Conservation (phyloP, 2,329 filamentous ascomycete genomes). For the Ophiostoma fasciatum region DNA sequence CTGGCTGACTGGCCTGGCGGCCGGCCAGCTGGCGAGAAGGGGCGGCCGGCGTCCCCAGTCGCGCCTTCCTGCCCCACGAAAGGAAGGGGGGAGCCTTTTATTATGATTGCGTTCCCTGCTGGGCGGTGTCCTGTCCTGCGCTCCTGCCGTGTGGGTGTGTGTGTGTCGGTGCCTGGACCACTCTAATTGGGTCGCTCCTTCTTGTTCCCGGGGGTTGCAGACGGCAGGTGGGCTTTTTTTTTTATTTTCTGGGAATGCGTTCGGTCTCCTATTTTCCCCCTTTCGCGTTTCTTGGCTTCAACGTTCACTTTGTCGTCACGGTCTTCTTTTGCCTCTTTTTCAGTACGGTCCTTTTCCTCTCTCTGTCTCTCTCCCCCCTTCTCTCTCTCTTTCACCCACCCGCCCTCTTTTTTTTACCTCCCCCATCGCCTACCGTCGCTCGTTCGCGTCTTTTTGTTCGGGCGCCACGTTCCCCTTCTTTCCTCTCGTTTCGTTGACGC, state of each 20-base stretch:
- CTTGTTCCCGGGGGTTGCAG: too few species aligned
- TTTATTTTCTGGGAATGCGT: too few species aligned
- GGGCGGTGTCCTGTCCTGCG: too few species aligned
- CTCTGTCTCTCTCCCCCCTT: too few species aligned
- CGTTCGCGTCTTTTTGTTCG: too few species aligned
- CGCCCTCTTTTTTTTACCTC: too few species aligned
- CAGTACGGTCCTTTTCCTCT: background rate
- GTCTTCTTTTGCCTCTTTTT: background rate
- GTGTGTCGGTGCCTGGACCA: background rate
- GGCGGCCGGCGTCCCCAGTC: slow-evolving; percentile 1
- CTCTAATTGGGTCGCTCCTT: background rate
- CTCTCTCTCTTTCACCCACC: background rate
- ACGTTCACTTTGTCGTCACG: slow-evolving; percentile 2
- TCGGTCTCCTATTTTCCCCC: slow-evolving; percentile 4
- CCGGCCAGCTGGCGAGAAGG: background rate
- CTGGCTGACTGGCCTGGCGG: too few species aligned
- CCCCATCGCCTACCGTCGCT: too few species aligned
- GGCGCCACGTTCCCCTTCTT: too few species aligned
- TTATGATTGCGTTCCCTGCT: background rate
- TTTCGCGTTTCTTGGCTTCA: background rate
- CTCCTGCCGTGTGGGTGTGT: background rate
- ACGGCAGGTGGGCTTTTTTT: too few species aligned
- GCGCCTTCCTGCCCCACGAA: slow-evolving; percentile 8
- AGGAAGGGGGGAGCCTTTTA: slow-evolving; percentile 2
- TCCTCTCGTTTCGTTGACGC: too few species aligned